These are phyloP conservation scores for Cinnamomum micranthum DNA, from an alignment of 164 flowering plant species.

Conservation along the genomic window DNA sequence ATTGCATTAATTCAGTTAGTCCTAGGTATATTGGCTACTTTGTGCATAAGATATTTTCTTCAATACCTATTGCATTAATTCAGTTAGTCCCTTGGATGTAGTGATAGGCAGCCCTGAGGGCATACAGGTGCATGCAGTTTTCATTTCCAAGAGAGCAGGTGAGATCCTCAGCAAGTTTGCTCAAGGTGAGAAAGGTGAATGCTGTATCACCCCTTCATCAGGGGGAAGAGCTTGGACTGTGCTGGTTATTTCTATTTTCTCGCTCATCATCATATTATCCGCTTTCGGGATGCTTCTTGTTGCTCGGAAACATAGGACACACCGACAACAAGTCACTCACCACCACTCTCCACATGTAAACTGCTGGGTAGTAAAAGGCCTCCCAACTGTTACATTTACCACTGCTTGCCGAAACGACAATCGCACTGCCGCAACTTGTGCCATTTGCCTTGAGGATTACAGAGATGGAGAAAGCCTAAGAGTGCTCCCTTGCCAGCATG, in stretches of 20 bases:
- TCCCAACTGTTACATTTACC: conserved; percentile 32
- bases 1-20: not conserved
- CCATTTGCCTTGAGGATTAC: conserved; percentile 68
- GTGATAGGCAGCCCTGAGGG: conserved; percentile 47
- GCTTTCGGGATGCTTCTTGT: conserved; percentile 30
- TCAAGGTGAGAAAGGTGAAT: conserved; percentile 37
- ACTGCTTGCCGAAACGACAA: conserved; percentile 12
- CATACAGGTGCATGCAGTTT: conserved; percentile 45
- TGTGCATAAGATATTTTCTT: not conserved
- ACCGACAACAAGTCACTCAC: conserved; percentile 17
- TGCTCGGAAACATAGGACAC: conserved; percentile 28
- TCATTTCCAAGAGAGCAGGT: conserved; percentile 52
- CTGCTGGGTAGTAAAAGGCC: conserved; percentile 27
- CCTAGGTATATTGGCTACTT: not conserved
- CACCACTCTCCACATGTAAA: conserved; percentile 21
- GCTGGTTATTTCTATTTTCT: conserved; percentile 46
- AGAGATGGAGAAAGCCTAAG: conserved; percentile 46
- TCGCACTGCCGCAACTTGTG: conserved; percentile 39
- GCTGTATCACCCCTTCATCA: conserved; percentile 38
- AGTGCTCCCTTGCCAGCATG: conserved; percentile 62
- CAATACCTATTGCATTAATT: not conserved
- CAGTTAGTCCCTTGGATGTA: conserved; percentile 18
- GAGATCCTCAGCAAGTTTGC: conserved; percentile 39
- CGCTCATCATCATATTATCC: conserved; percentile 38
- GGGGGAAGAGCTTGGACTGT: conserved; percentile 45